Evolutionary conservation across 2,329 filamentous ascomycete species (phyloP).

Genomic region (Botrytis sinoallii): DNA sequence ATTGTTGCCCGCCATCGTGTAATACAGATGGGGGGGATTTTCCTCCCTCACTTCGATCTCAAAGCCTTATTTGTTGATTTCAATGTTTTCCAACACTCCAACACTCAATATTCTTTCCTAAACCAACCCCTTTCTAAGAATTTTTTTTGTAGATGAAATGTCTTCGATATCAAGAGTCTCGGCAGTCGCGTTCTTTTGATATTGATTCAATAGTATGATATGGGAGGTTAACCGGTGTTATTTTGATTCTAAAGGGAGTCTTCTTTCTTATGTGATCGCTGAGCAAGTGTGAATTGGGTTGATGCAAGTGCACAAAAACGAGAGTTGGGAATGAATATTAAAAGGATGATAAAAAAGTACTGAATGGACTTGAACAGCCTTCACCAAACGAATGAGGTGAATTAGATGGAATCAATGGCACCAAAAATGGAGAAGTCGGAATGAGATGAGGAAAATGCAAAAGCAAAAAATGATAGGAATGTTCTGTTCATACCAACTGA

Average conservation of each 20-base stretch:
- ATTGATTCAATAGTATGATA: neutral
- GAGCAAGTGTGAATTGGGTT: constrained; percentile 13
- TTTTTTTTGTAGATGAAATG: neutral
- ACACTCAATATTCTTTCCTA: neutral
- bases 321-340: neutral
- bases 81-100: neutral
- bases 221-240: neutral
- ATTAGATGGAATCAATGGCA: constrained; percentile 15
- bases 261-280: neutral
- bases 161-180: neutral
- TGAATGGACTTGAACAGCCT: neutral
- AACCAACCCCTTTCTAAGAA: neutral
- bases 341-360: constrained; percentile 6
- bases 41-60: constrained; percentile 23
- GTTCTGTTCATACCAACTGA: constrained; percentile 17
- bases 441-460: constrained; percentile 2
- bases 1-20: constrained; percentile 37
- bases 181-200: neutral
- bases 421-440: constrained; percentile 5
- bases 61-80: constrained; percentile 24
- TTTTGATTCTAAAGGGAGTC: neutral
- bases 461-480: constrained; percentile 12
- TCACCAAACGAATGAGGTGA: constrained; percentile 55
- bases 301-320: constrained; percentile 12
- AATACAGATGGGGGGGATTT: constrained; percentile 17